Conservation (phyloP, 352 stramenopile species). For the Pseudoperonospora humuli region DNA sequence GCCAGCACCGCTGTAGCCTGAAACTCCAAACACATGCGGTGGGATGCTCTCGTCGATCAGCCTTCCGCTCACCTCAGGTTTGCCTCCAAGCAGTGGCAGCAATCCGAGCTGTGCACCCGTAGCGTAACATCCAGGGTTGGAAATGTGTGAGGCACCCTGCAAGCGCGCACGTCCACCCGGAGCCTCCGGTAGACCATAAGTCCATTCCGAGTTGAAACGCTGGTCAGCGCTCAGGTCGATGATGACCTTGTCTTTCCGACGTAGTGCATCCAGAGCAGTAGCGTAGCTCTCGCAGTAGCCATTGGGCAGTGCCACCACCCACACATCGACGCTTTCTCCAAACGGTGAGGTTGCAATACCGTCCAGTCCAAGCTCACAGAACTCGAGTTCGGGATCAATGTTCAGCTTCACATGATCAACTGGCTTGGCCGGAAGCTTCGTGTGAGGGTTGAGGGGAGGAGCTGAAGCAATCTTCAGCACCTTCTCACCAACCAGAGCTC, state of each 20-base stretch:
- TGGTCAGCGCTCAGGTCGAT: constrained; percentile 87
- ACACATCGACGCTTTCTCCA: constrained; percentile 78
- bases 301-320: constrained; percentile 83
- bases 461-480: constrained; percentile 66
- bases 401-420: constrained; percentile 32
- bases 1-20: constrained; percentile 82
- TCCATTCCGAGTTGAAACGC: constrained; percentile 81
- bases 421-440: constrained; percentile 54
- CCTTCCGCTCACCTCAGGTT: constrained; percentile 38
- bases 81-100: constrained; percentile 67
- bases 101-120: constrained; percentile 74
- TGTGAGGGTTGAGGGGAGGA: constrained; percentile 78
- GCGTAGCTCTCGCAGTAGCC: constrained; percentile 81
- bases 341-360: constrained; percentile 58
- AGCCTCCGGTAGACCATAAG: constrained; percentile 81
- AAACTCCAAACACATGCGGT: constrained; percentile 83
- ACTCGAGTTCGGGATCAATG: constrained; percentile 70
- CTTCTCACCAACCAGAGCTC: constrained; percentile 67
- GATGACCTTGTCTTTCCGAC: constrained; percentile 64
- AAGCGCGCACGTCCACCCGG: constrained; percentile 51
- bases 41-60: constrained; percentile 58
- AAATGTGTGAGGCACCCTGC: constrained; percentile 65
- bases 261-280: constrained; percentile 55
- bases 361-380: constrained; percentile 75
- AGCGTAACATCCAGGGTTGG: constrained; percentile 86